A percentile compares a stretch with the other conserved stretches of the same genome.
phyloP scores from a whole-genome alignment of 768 basidiomycete genomes.

The Suillus paluster region DNA sequence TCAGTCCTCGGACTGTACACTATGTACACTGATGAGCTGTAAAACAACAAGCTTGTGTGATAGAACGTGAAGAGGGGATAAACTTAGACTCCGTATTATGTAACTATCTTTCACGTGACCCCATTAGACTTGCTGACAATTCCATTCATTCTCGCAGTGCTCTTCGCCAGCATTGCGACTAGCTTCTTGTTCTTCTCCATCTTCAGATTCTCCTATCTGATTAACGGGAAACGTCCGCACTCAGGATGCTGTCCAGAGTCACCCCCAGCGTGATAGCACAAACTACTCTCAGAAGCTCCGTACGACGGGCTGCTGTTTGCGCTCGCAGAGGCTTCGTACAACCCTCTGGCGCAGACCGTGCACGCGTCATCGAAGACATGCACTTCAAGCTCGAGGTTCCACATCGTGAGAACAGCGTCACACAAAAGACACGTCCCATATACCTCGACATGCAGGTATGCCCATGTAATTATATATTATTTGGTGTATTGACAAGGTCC shows the following conservation, averaged over 20 bases:
- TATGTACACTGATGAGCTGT: too few species aligned
- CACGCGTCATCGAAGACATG: constrained; percentile 79
- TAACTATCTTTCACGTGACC: background rate
- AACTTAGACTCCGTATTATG: background rate
- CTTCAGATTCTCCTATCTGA: constrained; percentile 10
- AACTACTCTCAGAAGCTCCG: constrained; percentile 27
- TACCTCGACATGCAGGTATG: constrained; percentile 97
- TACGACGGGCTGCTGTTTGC: constrained; percentile 23
- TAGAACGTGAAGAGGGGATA: background rate
- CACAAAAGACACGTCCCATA: constrained; percentile 80
- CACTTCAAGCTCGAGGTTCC: constrained; percentile 80
- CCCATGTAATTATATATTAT: constrained; percentile 3
- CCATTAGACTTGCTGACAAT: constrained; percentile 2
- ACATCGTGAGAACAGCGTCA: constrained; percentile 56
- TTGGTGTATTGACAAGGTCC: constrained; percentile 15
- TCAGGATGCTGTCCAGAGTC: constrained; percentile 61
- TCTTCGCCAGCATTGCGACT: constrained; percentile 4
- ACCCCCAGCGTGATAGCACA: constrained; percentile 42
- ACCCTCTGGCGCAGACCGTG: constrained; percentile 81
- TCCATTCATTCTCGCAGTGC: background rate
- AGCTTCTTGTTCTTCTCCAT: constrained; percentile 17
- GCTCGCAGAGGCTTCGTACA: constrained; percentile 71
- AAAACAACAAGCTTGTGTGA: too few species aligned
- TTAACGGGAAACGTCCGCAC: constrained; percentile 1
- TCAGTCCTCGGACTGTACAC: too few species aligned